These are phyloP conservation scores for Odontarrhena argentea DNA, from an alignment of 345 rosid genomes.

Conservation along the genomic window DNA sequence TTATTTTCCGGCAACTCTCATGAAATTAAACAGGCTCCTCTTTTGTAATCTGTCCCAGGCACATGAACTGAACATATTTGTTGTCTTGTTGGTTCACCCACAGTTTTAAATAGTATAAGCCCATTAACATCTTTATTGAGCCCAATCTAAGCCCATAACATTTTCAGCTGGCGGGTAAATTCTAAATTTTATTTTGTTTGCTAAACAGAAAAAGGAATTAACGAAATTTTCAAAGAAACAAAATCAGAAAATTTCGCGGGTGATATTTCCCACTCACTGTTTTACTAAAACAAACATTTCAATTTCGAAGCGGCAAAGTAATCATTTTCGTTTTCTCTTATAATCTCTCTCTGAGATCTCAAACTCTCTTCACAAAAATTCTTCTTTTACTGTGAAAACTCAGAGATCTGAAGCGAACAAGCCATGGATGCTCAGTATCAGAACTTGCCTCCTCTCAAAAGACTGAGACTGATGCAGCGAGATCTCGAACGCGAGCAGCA, in stretches of 20 bases:
- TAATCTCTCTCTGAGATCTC: slow-evolving; percentile 12
- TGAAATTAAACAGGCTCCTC: slow-evolving; percentile 9
- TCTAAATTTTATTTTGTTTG: not conserved
- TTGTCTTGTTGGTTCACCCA: not conserved
- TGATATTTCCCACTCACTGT: slow-evolving; percentile 19
- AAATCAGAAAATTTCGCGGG: slow-evolving; percentile 30
- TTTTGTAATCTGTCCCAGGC: slow-evolving; percentile 24
- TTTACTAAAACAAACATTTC: slow-evolving; percentile 2
- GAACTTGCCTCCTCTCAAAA: slow-evolving; percentile 73
- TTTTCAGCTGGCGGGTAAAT: slow-evolving; percentile 30
- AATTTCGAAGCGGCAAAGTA: slow-evolving; percentile 22
- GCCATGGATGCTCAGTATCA: slow-evolving; percentile 57
- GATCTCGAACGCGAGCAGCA: slow-evolving; percentile 30
- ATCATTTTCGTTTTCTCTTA: slow-evolving; percentile 6
- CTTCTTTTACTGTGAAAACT: not conserved
- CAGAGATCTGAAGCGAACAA: slow-evolving; percentile 26
- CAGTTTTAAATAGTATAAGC: not conserved
- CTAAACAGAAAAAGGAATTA: not conserved
- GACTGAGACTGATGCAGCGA: slow-evolving; percentile 59
- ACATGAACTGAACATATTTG: slow-evolving; percentile 1
- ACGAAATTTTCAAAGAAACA: not conserved
- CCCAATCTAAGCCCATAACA: not conserved
- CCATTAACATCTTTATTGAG: not conserved
- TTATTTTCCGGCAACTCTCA: not conserved
- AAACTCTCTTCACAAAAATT: slow-evolving; percentile 12